Conservation (phyloP, 441 rosid genomes). For the Kokia cookei region DNA sequence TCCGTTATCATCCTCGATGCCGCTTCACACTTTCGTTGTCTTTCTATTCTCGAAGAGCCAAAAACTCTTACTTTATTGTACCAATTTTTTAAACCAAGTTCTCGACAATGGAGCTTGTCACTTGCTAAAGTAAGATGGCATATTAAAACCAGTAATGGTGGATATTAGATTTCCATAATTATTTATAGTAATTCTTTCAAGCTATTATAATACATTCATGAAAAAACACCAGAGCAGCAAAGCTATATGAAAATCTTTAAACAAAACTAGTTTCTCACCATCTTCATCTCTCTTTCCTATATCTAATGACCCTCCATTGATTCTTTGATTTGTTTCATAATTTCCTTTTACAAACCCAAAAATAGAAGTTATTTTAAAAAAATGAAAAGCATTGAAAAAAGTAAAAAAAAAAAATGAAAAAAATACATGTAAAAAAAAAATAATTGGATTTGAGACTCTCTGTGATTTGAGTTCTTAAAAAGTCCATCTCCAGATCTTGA, state of each 20-base stretch:
- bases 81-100: too few species aligned
- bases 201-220: background rate
- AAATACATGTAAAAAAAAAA: background rate
- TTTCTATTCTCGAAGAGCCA: background rate
- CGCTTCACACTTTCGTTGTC: background rate
- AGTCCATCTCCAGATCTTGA: conserved; percentile 69
- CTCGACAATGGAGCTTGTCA: background rate
- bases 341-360: conserved; percentile 2
- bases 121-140: background rate
- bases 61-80: background rate
- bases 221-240: background rate
- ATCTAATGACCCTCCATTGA: background rate
- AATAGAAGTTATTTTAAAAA: background rate
- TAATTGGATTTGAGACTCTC: background rate
- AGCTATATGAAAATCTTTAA: background rate
- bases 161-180: background rate
- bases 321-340: conserved; percentile 1
- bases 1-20: background rate
- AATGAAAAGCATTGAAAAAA: conserved; percentile 11
- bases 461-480: conserved; percentile 11
- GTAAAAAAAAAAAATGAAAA: background rate
- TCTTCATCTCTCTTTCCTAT: background rate
- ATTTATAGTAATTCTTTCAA: background rate
- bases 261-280: background rate
- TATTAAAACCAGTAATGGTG: background rate